Percentiles rank a stretch among this genome's conserved stretches.
Conservation (phyloP, 2,329 filamentous ascomycete genomes). For the Trichoderma semiorbis region DNA sequence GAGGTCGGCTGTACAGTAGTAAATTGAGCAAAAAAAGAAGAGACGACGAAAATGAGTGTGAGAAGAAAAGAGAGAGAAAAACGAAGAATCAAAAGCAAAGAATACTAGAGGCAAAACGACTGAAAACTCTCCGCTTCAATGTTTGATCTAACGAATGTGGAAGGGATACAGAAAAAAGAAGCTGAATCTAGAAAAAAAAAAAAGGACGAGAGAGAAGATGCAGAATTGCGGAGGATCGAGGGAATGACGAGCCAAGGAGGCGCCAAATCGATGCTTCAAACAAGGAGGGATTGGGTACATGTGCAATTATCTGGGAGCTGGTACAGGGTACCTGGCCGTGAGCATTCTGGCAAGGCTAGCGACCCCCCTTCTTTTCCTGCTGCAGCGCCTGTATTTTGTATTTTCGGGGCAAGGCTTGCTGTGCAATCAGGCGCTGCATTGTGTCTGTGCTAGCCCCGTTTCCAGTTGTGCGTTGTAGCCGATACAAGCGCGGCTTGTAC, state of each 20-base stretch:
- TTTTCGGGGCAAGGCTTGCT: background rate
- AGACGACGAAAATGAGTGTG: background rate
- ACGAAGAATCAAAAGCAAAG: background rate
- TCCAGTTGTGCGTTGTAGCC: background rate
- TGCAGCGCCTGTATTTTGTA: background rate
- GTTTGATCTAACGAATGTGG: constrained; percentile 8
- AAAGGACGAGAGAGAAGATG: background rate
- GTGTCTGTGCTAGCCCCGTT: background rate
- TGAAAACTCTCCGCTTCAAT: background rate
- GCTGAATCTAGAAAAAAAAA: background rate
- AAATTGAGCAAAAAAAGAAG: background rate
- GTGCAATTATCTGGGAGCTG: background rate
- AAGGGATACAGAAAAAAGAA: background rate
- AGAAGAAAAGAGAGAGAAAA: background rate
- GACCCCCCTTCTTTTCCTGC: background rate
- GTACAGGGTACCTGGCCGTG: constrained; percentile 1
- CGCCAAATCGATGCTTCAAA: constrained; percentile 16
- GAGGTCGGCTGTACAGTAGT: background rate
- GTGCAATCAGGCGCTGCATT: background rate
- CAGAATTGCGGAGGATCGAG: constrained; percentile 11
- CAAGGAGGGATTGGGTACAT: constrained; percentile 6
- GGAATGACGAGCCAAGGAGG: constrained; percentile 8
- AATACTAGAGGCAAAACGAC: constrained; percentile 3
- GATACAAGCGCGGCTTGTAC: background rate
- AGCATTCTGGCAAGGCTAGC: background rate